Evolutionary conservation across 306 rosid genomes (phyloP), one percentile per base, ranked within the genome.

Genomic region (Sicyos edulis): DNA sequence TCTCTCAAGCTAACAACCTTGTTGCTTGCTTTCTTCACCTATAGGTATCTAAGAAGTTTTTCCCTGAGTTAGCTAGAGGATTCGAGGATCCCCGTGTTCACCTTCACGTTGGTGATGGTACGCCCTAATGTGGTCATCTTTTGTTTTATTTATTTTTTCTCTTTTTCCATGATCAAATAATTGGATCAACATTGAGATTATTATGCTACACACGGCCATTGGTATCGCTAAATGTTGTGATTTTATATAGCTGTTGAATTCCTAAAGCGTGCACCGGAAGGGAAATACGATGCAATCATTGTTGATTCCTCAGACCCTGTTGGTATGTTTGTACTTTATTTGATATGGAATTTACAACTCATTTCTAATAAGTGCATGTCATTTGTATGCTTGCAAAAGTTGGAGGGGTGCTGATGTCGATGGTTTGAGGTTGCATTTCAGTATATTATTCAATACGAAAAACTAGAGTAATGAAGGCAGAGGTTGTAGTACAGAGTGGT

Each of bases 271-370:
- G 79, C 88, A 70, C 80, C 92, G 42, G 76, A 82, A 78, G 99
- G 95, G 78, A 91, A 84, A 74, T 93, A 93, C 67, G 97, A 93
- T 76, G 99, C 95, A 14, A 74, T 91, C 57, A 89, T 93, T 66
- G 99, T 93, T 78, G 99, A 93, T 87, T 93, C 99, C 45, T 93
- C 99, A 47, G 97, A 93, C 61, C 99, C 97, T 54, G 96, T 93
- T 53, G 99, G 99, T 93, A 86, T 19, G 95, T 34, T 55, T 54
- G 29, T 17, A 59, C 42, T 53, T 80, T 59, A 49, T 61, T 66
- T 42, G 29, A 40, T 10, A 64, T 64, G n/a, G 29, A 19, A 42
- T 42, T 42, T 64, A 4, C 12, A 32, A 32, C 68, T 29, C 47
- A 16, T 61, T 34, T 29, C n/a, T 63, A 2, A 64, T 52, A n/a